Conservation (phyloP, 805 yeast genomes). For the Alloascoidea africana region DNA sequence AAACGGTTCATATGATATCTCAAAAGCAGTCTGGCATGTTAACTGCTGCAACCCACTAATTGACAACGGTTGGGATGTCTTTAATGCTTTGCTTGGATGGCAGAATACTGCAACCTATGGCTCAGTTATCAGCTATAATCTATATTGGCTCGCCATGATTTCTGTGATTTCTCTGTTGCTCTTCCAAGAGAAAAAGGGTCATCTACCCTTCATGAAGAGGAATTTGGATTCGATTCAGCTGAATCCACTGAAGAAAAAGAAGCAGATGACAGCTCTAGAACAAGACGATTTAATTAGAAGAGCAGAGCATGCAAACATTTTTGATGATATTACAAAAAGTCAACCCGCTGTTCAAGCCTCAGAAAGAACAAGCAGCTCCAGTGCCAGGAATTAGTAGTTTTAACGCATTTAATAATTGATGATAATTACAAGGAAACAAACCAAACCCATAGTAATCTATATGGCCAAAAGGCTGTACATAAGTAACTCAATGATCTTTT, state of each 20-base stretch:
- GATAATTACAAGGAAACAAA: too few species aligned
- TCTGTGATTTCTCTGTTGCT: constrained; percentile 37
- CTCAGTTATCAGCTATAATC: constrained; percentile 56
- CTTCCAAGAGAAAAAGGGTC: constrained; percentile 61
- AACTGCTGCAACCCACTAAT: constrained; percentile 74
- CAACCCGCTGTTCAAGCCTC: too few species aligned
- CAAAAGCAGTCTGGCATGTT: constrained; percentile 63
- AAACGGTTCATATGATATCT: constrained; percentile 65
- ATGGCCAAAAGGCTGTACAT: too few species aligned
- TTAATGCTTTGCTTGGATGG: constrained; percentile 77
- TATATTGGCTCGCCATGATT: constrained; percentile 55
- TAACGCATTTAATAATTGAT: too few species aligned
- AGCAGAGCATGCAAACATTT: too few species aligned
- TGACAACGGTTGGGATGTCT: constrained; percentile 80
- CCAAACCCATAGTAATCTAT: too few species aligned
- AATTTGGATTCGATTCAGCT: neutral
- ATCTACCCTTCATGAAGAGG: constrained; percentile 47
- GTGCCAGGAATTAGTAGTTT: too few species aligned
- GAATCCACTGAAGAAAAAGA: neutral
- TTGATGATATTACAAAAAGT: too few species aligned
- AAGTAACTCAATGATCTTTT: too few species aligned
- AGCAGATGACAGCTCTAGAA: too few species aligned
- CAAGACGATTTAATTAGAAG: too few species aligned
- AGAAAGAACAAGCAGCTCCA: too few species aligned
- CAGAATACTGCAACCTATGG: constrained; percentile 76